phyloP scores from a whole-genome alignment of 352 stramenopile species.

The Phytopythium helicoides region DNA sequence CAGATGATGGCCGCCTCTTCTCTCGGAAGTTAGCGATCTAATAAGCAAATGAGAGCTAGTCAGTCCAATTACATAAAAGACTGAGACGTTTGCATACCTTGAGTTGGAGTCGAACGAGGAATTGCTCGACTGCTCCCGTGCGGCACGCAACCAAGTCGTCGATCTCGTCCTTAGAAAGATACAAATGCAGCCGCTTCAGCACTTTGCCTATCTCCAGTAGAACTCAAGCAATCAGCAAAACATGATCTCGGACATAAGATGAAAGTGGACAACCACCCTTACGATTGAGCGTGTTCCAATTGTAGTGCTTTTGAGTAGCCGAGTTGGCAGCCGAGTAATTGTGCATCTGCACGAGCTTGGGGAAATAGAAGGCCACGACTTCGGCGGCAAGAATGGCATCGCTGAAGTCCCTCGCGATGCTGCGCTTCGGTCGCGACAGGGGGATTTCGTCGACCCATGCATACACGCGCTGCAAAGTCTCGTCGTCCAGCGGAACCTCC shows the following conservation, averaged over 20 bases:
- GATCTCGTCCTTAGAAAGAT: constrained; percentile 89
- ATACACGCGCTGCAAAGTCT: constrained; percentile 92
- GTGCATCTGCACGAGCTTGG: constrained; percentile 95
- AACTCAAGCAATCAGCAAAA: constrained; percentile 8
- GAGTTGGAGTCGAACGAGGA: constrained; percentile 90
- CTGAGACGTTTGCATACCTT: too few species aligned
- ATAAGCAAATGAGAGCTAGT: constrained; percentile 7
- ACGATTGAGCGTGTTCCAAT: constrained; percentile 95
- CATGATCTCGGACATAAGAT: background rate
- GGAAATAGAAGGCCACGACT: constrained; percentile 94
- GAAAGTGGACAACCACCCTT: too few species aligned
- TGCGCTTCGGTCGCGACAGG: constrained; percentile 93
- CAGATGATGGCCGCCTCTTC: constrained; percentile 38
- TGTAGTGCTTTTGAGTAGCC: constrained; percentile 94
- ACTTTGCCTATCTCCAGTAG: constrained; percentile 54
- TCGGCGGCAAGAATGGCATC: constrained; percentile 91
- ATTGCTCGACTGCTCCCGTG: constrained; percentile 84
- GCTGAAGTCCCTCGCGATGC: constrained; percentile 95
- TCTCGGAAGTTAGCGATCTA: constrained; percentile 82
- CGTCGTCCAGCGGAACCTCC: constrained; percentile 78
- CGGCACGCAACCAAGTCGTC: constrained; percentile 90
- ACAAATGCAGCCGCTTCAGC: constrained; percentile 78
- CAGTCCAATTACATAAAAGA: too few species aligned
- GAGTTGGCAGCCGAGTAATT: constrained; percentile 95
- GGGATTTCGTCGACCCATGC: constrained; percentile 96